Base-by-base conservation (phyloP, 2,329 filamentous ascomycete species). In the Seiridium unicorne region DNA sequence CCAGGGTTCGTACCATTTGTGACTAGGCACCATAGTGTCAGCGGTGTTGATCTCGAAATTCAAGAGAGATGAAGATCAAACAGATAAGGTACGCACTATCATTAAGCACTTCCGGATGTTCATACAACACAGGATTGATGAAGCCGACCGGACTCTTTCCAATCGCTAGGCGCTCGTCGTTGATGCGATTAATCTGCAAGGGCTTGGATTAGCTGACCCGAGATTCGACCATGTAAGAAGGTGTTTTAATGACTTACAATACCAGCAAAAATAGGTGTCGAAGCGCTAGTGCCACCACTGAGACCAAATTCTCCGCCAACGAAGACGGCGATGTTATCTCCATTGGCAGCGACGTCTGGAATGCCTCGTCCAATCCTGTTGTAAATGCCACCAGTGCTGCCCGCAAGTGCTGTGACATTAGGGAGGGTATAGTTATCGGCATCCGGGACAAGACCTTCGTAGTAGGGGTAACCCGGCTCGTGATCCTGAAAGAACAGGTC, bases 271-370 rank as follows among this genome's bases (percentile, higher is more conserved):
- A 79, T 76, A 0, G 81, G 81, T 36, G 79, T 67, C 5, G 76
- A 76, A 10, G 80, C 77, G 44, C 76, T 79, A 3, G 81, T 84
- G 11, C 81, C 81, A 44, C 75, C 79, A 34, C 80, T 72, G 8
- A 76, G 69, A 10, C 63, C 61, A 47, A 67, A 68, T 4, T 57
- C 46, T 2, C 68, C 69, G 32, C 68, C 60, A 34, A 71, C 67
- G 51, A 70, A 68, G 2, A 68, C 54, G 7, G 66, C 61, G 40
- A 67, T 70, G 42, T 64, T 63, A 57, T 69, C 74, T 31, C 72
- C 77, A 36, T 71, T 70, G 0, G 78, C 78, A 1, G 77, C 70
- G 5, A 81, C 73, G 58, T 81, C 79, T 0, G 79, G 79, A 44
- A 79, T 79, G 0, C 73, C 79, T 31, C 79, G 72, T 0, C 79